These are phyloP conservation scores for Rhynchospora tenuis DNA, from an alignment of 176 grass and related monocot genomes.

Conservation along the genomic window DNA sequence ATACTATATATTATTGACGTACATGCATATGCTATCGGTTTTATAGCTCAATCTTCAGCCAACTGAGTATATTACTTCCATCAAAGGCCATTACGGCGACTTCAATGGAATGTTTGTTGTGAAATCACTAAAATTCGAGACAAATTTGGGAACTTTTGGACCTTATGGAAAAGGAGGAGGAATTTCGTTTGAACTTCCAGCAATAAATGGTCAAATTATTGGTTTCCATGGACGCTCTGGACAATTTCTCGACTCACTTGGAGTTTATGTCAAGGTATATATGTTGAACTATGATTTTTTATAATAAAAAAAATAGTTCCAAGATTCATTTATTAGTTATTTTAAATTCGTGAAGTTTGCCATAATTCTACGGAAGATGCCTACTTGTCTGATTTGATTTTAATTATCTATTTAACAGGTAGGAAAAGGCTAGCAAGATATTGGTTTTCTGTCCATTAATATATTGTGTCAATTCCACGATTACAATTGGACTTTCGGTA, in stretches of 20 bases:
- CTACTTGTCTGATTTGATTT: no score
- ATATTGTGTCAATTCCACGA: no score
- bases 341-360: no score
- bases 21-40: neutral
- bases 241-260: slow-evolving; percentile 34
- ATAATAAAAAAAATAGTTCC: no score
- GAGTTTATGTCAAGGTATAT: slow-evolving; percentile 32
- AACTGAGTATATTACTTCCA: neutral
- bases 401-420: no score
- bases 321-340: no score
- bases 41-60: neutral
- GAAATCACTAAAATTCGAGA: slow-evolving; percentile 36
- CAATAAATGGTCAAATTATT: slow-evolving; percentile 31
- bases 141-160: slow-evolving; percentile 29
- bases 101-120: slow-evolving; percentile 5
- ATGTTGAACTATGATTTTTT: no score
- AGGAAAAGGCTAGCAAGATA: no score
- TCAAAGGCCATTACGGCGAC: slow-evolving; percentile 24
- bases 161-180: slow-evolving; percentile 38
- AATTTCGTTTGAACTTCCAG: slow-evolving; percentile 36
- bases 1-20: neutral
- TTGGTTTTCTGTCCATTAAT: no score
- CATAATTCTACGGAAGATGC: no score
- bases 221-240: slow-evolving; percentile 49
- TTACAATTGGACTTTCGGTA: no score